Percentiles rank a stretch among this genome's conserved stretches.
Evolutionary conservation across 176 grass and related monocot genomes (phyloP).

Genomic region (Zoysia pacifica): DNA sequence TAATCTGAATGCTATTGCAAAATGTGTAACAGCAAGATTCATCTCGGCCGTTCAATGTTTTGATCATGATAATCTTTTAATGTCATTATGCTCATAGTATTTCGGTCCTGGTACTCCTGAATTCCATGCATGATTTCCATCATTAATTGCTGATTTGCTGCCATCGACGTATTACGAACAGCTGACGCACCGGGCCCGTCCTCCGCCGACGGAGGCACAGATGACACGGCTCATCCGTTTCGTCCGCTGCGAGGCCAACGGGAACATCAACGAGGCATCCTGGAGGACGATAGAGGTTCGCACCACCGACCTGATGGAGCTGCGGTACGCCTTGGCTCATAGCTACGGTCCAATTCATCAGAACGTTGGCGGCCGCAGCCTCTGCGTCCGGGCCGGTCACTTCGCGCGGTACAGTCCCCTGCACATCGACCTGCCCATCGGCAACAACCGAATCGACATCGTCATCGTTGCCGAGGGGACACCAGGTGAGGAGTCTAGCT

Average conservation of each 20-base stretch:
- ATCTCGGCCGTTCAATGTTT: not conserved
- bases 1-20: no score
- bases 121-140: not conserved
- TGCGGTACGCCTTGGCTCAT: constrained; percentile 28
- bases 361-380: no score
- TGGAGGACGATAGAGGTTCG: constrained; percentile 34
- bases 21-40: not conserved
- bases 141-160: not conserved
- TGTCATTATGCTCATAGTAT: not conserved
- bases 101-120: no score
- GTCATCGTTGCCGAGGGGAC: constrained; percentile 21
- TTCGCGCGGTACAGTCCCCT: constrained; percentile 23
- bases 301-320: constrained; percentile 37
- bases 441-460: constrained; percentile 38
- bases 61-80: not conserved
- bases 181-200: constrained; percentile 18
- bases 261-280: constrained; percentile 8
- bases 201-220: constrained; percentile 27
- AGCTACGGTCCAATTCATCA: not conserved
- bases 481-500: constrained; percentile 7
- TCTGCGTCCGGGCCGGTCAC: constrained; percentile 30
- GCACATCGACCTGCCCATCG: constrained; percentile 43
- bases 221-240: constrained; percentile 31
- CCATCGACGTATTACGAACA: not conserved
- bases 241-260: constrained; percentile 8